A percentile compares a stretch with the other conserved stretches of the same genome.
Conservation (phyloP, 2,329 filamentous ascomycete species). For the Arthrobotrys conoides region DNA sequence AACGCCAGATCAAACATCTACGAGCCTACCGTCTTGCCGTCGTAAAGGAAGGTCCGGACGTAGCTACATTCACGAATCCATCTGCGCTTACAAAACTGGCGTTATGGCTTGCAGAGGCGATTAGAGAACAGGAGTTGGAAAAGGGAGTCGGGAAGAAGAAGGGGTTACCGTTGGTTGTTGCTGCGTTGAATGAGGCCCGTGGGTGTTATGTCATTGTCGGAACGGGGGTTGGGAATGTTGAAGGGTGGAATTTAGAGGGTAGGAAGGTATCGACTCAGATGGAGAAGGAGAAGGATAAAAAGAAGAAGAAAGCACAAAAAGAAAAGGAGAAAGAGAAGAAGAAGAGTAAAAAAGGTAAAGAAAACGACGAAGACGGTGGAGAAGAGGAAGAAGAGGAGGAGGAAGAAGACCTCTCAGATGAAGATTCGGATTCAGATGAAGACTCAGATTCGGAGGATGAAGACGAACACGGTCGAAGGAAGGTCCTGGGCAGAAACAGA, state of each 20-base stretch:
- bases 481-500: conserved; percentile 83
- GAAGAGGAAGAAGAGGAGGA: conserved; percentile 70
- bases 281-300: conserved; percentile 76
- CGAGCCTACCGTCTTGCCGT: conserved; percentile 94
- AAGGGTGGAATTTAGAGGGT: conserved; percentile 76
- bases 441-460: conserved; percentile 67
- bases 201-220: conserved; percentile 94
- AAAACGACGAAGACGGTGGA: conserved; percentile 68
- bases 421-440: conserved; percentile 69
- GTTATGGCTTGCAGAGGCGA: conserved; percentile 92
- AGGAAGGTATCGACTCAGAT: conserved; percentile 75
- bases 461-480: conserved; percentile 73
- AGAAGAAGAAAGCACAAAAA: conserved; percentile 74
- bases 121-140: conserved; percentile 88
- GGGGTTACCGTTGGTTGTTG: conserved; percentile 86
- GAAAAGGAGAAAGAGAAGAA: conserved; percentile 70
- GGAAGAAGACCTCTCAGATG: conserved; percentile 67
- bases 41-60: conserved; percentile 93
- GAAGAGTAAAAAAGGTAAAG: conserved; percentile 68
- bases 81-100: conserved; percentile 93
- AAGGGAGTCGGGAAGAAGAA: conserved; percentile 75
- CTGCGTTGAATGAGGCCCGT: conserved; percentile 86
- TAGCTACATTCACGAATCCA: conserved; percentile 90
- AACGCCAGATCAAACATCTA: conserved; percentile 92
- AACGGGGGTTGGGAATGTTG: conserved; percentile 83